Evolutionary conservation across 139 green algal genomes (phyloP).

Genomic region (Picochlorum costavermella): DNA sequence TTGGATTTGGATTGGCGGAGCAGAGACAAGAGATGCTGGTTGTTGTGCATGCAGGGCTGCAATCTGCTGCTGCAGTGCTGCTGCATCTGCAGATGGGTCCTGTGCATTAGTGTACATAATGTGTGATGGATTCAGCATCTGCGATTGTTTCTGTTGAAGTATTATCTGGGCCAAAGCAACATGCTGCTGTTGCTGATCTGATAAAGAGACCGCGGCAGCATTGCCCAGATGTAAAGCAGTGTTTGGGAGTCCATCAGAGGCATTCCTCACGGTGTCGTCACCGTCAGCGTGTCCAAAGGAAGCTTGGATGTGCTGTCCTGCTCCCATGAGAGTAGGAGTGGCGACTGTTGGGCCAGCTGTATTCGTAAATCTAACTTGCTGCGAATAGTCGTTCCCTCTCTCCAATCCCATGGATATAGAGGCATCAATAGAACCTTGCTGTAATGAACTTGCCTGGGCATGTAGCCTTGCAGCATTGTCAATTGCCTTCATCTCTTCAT

Average conservation of each 20-base stretch:
- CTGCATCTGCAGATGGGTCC: background rate
- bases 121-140: slow-evolving; percentile 13
- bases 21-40: background rate
- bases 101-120: background rate
- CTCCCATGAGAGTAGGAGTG: slow-evolving; percentile 1
- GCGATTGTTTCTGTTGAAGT: slow-evolving; percentile 16
- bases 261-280: background rate
- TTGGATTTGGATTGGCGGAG: background rate
- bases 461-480: slow-evolving; percentile 27
- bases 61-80: slow-evolving; percentile 9
- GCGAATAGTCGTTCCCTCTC: background rate
- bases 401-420: background rate
- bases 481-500: slow-evolving; percentile 34
- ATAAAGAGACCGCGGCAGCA: background rate
- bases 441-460: slow-evolving; percentile 34
- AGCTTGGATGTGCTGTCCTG: background rate
- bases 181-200: slow-evolving; percentile 18
- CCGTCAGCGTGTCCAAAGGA: background rate
- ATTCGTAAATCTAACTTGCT: background rate
- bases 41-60: slow-evolving; percentile 7
- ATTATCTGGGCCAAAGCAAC: slow-evolving; percentile 2
- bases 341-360: background rate
- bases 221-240: background rate
- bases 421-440: slow-evolving; percentile 11
- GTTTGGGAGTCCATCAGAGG: background rate